Conservation (phyloP, 1,284 basidiomycete species). For the Ganoderma lingzhi region DNA sequence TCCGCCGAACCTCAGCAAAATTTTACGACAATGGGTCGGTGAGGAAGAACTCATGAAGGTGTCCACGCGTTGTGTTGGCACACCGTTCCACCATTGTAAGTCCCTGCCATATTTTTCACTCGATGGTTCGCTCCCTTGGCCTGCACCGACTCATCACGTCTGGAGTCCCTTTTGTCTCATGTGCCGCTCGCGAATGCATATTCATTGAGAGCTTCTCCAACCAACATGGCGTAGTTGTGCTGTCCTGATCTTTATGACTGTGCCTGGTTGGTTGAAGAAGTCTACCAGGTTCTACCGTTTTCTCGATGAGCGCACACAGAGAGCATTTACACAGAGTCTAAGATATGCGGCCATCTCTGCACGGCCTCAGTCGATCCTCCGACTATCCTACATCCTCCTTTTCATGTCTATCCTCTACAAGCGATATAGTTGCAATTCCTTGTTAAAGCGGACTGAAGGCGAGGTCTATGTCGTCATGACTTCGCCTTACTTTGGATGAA, state of each 20-base stretch:
- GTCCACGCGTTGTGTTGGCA: conserved; percentile 42
- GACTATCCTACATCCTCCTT: too few species aligned
- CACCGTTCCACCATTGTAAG: conserved; percentile 42
- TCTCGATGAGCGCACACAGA: neutral
- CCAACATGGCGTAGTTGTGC: neutral
- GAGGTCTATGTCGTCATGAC: neutral
- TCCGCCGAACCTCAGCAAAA: conserved; percentile 61
- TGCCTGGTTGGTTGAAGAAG: neutral
- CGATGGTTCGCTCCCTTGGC: neutral
- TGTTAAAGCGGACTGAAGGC: too few species aligned
- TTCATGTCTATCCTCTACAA: too few species aligned
- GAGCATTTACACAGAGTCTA: neutral
- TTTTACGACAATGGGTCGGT: conserved; percentile 60
- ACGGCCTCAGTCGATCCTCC: too few species aligned
- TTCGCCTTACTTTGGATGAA: neutral
- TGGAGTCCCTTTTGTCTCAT: neutral
- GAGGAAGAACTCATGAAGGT: conserved; percentile 45
- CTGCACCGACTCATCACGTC: neutral
- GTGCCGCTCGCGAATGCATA: neutral
- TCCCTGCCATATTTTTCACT: neutral
- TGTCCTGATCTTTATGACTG: neutral
- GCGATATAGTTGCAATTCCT: too few species aligned
- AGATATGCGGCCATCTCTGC: too few species aligned
- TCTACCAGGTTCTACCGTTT: neutral
- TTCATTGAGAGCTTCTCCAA: neutral